Evolutionary conservation across 352 stramenopile species (phyloP), one percentile per base, ranked within the genome.

Genomic region (Pythium coloratum): DNA sequence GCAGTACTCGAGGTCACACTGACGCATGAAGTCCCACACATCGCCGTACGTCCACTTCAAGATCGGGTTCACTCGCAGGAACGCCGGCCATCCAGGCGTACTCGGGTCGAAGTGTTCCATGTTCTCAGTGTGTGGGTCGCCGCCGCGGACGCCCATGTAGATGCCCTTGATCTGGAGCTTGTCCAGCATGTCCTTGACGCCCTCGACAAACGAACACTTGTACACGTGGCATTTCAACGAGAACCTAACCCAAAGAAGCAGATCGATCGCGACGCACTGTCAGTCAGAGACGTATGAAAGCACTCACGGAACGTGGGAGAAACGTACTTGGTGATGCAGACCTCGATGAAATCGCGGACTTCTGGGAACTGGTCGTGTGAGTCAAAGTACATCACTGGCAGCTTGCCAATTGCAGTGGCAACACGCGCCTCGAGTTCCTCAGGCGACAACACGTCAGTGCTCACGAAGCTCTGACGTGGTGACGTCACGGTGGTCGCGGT

Each of bases 11-110:
- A 98, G 71, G 36, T 87, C 67, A 62, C 87, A 97, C 20, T 91
- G 73, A 18, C 90, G 84, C 49, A 98, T 63, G 73, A 98, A 99
- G 49, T 88, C 77, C 95, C 94, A 99, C 16, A 98, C 90, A 69
- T 98, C 85, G 7, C 84, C 84, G 79, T 99, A 99, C 6, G 85
- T 97, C 97, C 97, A 99, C 57, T 93, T 68, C 38, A 99, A 72
- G 49, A 99, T 97, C n/a, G 97, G 97, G 78, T 99, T 99, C n/a
- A 99, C 90, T 34, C 97, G 84, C 76, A 99, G 86, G 72, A 99
- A 99, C 13, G 96, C 89, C 40, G 97, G 97, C 96, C 92, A 98
- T 3, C 91, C 92, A 8, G 87, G 78, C 18, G 89, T 91, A 67
- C 87, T 96, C 10, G 90, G 90, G 13, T 80, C 81, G 62, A 94